Evolutionary conservation across 257 asterid species (phyloP).

Genomic region (Ophiorrhiza pumila): DNA sequence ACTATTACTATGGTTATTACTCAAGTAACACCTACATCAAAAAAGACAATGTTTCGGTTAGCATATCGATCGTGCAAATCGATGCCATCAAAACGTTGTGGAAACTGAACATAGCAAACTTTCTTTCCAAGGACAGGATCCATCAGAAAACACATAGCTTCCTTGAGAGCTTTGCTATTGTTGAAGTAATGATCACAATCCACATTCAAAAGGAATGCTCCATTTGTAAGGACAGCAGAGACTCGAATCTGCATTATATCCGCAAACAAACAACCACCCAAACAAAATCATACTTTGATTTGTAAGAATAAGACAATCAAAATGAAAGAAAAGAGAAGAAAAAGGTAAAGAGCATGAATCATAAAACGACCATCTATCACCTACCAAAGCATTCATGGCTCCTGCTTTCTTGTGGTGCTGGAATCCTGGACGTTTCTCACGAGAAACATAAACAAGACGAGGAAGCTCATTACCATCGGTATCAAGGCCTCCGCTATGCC

Average conservation of each 20-base stretch:
- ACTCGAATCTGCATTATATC: slow-evolving; percentile 34
- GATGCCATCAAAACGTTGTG: slow-evolving; percentile 71
- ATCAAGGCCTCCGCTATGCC: slow-evolving; percentile 74
- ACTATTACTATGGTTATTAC: background rate
- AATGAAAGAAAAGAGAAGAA: background rate
- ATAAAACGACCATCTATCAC: slow-evolving; percentile 28
- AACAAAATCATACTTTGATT: background rate
- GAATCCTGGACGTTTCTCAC: slow-evolving; percentile 92
- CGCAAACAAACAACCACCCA: background rate
- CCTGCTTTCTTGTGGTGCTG: slow-evolving; percentile 93
- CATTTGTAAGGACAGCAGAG: slow-evolving; percentile 45
- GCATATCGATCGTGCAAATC: slow-evolving; percentile 75
- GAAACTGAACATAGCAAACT: slow-evolving; percentile 42
- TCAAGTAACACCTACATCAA: slow-evolving; percentile 35
- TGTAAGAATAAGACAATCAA: background rate
- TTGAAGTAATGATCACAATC: slow-evolving; percentile 47
- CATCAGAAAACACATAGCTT: slow-evolving; percentile 46
- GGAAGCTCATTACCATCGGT: slow-evolving; percentile 84
- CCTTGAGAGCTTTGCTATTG: slow-evolving; percentile 42
- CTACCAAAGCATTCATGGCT: slow-evolving; percentile 92
- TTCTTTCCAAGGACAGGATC: slow-evolving; percentile 43
- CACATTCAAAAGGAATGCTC: slow-evolving; percentile 39
- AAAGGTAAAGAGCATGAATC: background rate
- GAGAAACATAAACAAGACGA: slow-evolving; percentile 82
- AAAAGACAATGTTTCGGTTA: slow-evolving; percentile 54